Evolutionary conservation across 768 basidiomycete species (phyloP).

Genomic region (Leucocoprinus leucothites): DNA sequence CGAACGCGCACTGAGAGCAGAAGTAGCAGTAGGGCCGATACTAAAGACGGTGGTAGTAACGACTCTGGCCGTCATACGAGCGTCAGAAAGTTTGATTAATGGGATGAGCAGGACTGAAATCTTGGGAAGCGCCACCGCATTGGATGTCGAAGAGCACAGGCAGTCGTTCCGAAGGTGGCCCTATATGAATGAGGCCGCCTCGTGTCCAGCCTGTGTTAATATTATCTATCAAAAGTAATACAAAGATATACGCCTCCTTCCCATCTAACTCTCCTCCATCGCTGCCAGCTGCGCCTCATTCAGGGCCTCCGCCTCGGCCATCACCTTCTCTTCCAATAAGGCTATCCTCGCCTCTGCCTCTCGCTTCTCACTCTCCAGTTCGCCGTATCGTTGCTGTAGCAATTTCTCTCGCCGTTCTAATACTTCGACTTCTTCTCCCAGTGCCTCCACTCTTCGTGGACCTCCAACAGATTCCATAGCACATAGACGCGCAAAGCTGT

Average conservation of each 20-base stretch:
- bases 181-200: slow-evolving; percentile 11
- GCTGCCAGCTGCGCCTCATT: slow-evolving; percentile 75
- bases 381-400: slow-evolving; percentile 83
- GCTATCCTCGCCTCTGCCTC: slow-evolving; percentile 58
- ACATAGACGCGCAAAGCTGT: slow-evolving; percentile 75
- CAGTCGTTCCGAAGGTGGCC: neutral
- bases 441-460: slow-evolving; percentile 70
- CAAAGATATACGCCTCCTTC: neutral
- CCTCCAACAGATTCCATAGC: slow-evolving; percentile 72
- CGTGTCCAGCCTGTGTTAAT: slow-evolving; percentile 10
- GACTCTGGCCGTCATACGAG: slow-evolving; percentile 1
- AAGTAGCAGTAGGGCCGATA: neutral
- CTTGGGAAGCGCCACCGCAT: slow-evolving; percentile 9
- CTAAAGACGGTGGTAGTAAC: slow-evolving; percentile 16
- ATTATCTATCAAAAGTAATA: slow-evolving; percentile 8
- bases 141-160: too few relatives aligned
- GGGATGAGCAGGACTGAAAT: slow-evolving; percentile 6
- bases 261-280: slow-evolving; percentile 38
- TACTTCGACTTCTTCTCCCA: slow-evolving; percentile 84
- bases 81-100: slow-evolving; percentile 11
- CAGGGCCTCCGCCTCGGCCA: slow-evolving; percentile 78
- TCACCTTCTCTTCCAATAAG: slow-evolving; percentile 79
- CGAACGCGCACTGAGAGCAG: neutral
- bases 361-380: slow-evolving; percentile 67
- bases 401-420: slow-evolving; percentile 74